Base-by-base conservation (phyloP, 2,329 filamentous ascomycete species). In the Diplodia seriata region DNA sequence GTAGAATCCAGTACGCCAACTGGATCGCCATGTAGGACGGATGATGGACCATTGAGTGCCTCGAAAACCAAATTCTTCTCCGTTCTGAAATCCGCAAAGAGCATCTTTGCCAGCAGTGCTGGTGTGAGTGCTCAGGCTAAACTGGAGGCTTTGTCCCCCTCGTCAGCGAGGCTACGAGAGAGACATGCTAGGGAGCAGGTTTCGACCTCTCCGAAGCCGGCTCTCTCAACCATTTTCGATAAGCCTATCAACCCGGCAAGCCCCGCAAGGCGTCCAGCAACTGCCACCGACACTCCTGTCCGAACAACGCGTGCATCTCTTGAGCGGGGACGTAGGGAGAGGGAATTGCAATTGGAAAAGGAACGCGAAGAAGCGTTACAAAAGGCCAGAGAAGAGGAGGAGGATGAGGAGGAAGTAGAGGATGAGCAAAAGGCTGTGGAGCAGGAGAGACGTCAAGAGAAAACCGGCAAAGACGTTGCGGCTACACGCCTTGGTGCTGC, bases 31-130 rank as follows among this genome's bases (percentile, higher is more conserved):
- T 82, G 79, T 74, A 85, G 77, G 81, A 86, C 77, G 81, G 85
- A 70, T 77, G 93, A 96, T 72, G 94, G 91, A 68, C 93, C 93
- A 5, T 80, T 97, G 69, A 97, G 94, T 78, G 93, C 95, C 63
- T 94, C 95, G 33, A 98, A 97, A 81, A 92, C 91, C 75, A 96
- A 93, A 76, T 84, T 98, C 57, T 96, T 94, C 56, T 97, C 94
- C 11, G 93, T 97, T 69, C 84, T 97, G 73, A 94, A 93, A 79
- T 91, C 90, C 67, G 95, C 94, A 4, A 94, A 91, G 77, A 92
- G 90, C 15, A 86, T 97, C 59, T 90, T 97, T 70, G 92, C 90
- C 20, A 96, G 91, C 72, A 94, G 86, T 70, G 87, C 85, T 68
- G 82, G 84, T 54, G 78, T 85, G 14, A 87, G 86, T 70, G 86